phyloP scores from a whole-genome alignment of 129 eudicot genomes.

The Saussurea involucrata region DNA sequence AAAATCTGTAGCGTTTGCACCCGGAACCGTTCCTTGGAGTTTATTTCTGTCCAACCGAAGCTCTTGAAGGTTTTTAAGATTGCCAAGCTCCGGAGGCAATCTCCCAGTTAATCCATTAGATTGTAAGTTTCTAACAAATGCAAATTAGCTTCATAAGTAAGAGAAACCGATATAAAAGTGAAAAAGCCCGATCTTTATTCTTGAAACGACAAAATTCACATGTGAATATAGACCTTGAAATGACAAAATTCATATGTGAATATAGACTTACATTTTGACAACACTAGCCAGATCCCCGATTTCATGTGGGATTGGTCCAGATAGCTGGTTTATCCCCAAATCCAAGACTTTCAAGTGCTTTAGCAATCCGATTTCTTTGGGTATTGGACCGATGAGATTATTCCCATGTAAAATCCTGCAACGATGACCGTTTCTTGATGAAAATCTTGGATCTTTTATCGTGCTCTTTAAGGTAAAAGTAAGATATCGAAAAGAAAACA shows the following conservation, averaged over 20 bases:
- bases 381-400: conserved; percentile 72
- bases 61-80: conserved; percentile 66
- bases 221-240: not conserved
- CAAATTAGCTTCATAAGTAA: not conserved
- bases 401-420: conserved; percentile 76
- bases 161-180: not conserved
- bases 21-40: conserved; percentile 74
- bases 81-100: conserved; percentile 72
- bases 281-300: conserved; percentile 63
- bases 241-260: not conserved
- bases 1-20: conserved; percentile 42
- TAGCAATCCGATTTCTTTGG: conserved; percentile 79
- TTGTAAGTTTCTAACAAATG: conserved; percentile 66
- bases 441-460: not conserved
- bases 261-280: conserved; percentile 53
- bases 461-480: not conserved
- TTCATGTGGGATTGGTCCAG: conserved; percentile 87
- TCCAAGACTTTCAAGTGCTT: conserved; percentile 70
- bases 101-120: conserved; percentile 77
- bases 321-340: conserved; percentile 80
- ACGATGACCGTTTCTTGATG: conserved; percentile 2
- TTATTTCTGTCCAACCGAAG: conserved; percentile 87
- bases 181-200: not conserved
- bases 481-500: conserved; percentile 18
- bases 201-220: not conserved